Conservation (phyloP, 306 rosid species). For the Carpinus viminea region DNA sequence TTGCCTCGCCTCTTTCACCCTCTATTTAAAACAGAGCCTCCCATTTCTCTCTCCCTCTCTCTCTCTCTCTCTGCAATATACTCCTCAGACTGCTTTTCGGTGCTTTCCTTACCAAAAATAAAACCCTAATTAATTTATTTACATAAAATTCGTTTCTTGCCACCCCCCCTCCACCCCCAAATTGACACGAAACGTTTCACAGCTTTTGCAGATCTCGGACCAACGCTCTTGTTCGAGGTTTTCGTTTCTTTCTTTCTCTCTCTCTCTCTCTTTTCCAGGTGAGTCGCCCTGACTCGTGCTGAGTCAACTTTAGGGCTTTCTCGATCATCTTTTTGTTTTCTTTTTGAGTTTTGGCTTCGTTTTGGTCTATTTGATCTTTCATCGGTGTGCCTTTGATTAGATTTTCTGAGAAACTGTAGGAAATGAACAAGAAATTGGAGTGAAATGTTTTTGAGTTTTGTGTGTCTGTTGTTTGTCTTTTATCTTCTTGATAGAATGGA, state of each 20-base stretch:
- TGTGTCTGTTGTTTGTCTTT: not conserved
- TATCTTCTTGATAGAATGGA: not conserved
- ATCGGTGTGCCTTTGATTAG: conserved; percentile 17
- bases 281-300: conserved; percentile 26
- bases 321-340: conserved; percentile 3
- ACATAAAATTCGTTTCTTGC: conserved; percentile 2
- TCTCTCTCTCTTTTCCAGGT: conserved; percentile 29
- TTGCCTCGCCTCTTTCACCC: conserved; percentile 30
- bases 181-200: conserved; percentile 1
- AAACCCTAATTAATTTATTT: conserved; percentile 41
- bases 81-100: conserved; percentile 1
- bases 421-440: not conserved
- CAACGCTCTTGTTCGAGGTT: conserved; percentile 23
- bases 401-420: not conserved
- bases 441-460: not conserved
- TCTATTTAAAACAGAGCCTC: conserved; percentile 38
- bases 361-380: conserved; percentile 10
- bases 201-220: conserved; percentile 27
- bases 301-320: conserved; percentile 38
- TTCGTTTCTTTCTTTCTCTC: not conserved
- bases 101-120: conserved; percentile 7
- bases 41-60: not conserved
- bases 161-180: not conserved
- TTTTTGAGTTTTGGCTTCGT: not conserved
- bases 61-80: conserved; percentile 5